Percentiles rank a stretch among this genome's conserved stretches.
These are phyloP conservation scores for Aspergillus spinulosporus DNA, from an alignment of 2,329 filamentous ascomycete genomes.

Conservation along the genomic window DNA sequence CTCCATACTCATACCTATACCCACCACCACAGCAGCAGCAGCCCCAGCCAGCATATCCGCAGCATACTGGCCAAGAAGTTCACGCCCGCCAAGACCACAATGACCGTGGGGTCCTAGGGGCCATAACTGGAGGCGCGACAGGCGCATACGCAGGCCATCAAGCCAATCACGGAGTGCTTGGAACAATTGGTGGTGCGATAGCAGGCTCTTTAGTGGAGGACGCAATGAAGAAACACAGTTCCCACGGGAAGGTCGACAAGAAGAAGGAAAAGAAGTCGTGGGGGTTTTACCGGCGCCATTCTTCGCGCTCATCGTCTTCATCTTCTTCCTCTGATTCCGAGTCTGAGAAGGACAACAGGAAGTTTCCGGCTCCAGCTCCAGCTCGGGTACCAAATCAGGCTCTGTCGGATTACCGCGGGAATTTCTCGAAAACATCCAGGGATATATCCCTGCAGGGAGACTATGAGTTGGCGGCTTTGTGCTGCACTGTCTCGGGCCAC, in stretches of 20 bases:
- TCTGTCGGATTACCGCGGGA: constrained; percentile 27
- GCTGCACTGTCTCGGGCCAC: constrained; percentile 33
- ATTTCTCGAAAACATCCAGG: constrained; percentile 37
- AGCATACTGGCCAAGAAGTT: constrained; percentile 22
- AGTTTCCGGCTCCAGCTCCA: background rate
- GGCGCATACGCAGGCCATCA: constrained; percentile 48
- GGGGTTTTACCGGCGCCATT: constrained; percentile 2
- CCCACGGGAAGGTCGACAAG: constrained; percentile 9
- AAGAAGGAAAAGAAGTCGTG: constrained; percentile 8
- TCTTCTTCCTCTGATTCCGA: background rate
- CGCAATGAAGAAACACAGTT: constrained; percentile 41
- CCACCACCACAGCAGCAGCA: background rate
- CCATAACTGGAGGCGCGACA: constrained; percentile 45
- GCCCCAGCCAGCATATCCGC: constrained; percentile 10
- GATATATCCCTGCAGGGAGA: constrained; percentile 38
- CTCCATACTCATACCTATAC: background rate
- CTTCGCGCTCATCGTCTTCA: background rate
- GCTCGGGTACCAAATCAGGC: background rate
- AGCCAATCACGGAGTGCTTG: constrained; percentile 48
- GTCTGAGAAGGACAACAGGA: constrained; percentile 1
- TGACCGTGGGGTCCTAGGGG: constrained; percentile 48
- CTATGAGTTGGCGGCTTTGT: constrained; percentile 41
- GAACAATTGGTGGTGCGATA: constrained; percentile 48
- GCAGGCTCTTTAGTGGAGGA: constrained; percentile 48
- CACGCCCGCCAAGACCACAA: constrained; percentile 15